Evolutionary conservation across 2,329 filamentous ascomycete species (phyloP).

Genomic region (Calonectria hawksworthii): DNA sequence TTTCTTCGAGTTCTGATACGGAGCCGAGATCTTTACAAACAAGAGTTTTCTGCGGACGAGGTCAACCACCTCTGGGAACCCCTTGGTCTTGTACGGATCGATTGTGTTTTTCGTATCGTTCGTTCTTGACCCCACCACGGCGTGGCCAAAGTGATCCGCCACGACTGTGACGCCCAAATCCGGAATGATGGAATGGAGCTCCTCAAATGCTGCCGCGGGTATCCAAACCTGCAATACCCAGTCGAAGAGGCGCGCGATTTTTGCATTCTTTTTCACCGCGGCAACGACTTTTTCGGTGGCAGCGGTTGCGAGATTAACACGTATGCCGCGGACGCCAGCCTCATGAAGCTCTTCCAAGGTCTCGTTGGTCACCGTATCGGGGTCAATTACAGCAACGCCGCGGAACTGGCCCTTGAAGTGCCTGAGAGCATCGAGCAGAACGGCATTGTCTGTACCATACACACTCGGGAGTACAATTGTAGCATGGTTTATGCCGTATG

Average conservation of each 20-base stretch:
- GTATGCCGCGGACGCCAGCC: background rate
- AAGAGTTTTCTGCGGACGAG: background rate
- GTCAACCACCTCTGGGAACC: slow-evolving; percentile 2
- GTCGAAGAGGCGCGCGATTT: background rate
- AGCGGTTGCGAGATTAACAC: background rate
- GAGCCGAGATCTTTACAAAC: slow-evolving; percentile 5
- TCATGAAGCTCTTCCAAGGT: background rate
- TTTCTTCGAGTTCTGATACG: slow-evolving; percentile 1
- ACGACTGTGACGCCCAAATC: background rate
- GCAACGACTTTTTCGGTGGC: background rate
- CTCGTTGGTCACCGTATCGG: background rate
- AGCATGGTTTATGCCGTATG: background rate
- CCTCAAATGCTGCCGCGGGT: background rate
- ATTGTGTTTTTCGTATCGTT: background rate
- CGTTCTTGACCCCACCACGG: background rate
- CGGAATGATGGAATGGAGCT: background rate
- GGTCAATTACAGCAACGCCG: background rate
- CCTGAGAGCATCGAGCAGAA: background rate
- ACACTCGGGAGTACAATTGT: slow-evolving; percentile 1
- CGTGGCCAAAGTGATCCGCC: slow-evolving; percentile 8
- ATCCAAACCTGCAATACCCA: background rate
- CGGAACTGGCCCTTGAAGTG: background rate
- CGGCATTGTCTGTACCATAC: background rate
- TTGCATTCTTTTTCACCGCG: background rate
- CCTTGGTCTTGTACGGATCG: slow-evolving; percentile 7